Percentiles rank a stretch among this genome's conserved stretches.
phyloP scores from a whole-genome alignment of 2,329 filamentous ascomycete genomes.

The Venturia pyrina region DNA sequence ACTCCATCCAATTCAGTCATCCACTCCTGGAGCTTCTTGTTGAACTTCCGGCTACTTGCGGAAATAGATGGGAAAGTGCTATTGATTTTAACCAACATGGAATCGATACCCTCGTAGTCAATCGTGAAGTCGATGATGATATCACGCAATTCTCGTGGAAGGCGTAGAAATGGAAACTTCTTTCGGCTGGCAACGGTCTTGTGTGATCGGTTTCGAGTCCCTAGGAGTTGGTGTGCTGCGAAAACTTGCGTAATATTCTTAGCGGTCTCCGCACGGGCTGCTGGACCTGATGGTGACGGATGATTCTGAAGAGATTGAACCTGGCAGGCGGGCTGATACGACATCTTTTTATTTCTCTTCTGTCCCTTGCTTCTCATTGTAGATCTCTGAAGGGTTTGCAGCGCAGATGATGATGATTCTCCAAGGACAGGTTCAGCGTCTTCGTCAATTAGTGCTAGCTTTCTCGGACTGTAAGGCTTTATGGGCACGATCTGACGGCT shows the following conservation, averaged over 20 bases:
- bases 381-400: neutral
- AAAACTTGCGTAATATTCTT: neutral
- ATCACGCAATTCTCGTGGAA: constrained; percentile 1
- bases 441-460: neutral
- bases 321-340: neutral
- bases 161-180: neutral
- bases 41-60: neutral
- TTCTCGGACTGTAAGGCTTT: neutral
- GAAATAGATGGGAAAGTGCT: neutral
- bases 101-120: neutral
- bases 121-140: neutral
- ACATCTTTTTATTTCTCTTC: neutral
- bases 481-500: neutral
- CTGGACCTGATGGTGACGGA: neutral
- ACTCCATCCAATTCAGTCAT: neutral
- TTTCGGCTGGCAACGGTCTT: neutral
- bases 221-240: neutral
- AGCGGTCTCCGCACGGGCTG: neutral
- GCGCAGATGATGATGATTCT: neutral
- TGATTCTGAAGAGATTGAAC: neutral
- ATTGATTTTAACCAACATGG: neutral
- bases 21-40: neutral
- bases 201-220: neutral
- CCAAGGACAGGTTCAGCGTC: neutral
- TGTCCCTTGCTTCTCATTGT: neutral